Evolutionary conservation across 176 grass and related monocot species (phyloP).

Genomic region (Carex cristatella): DNA sequence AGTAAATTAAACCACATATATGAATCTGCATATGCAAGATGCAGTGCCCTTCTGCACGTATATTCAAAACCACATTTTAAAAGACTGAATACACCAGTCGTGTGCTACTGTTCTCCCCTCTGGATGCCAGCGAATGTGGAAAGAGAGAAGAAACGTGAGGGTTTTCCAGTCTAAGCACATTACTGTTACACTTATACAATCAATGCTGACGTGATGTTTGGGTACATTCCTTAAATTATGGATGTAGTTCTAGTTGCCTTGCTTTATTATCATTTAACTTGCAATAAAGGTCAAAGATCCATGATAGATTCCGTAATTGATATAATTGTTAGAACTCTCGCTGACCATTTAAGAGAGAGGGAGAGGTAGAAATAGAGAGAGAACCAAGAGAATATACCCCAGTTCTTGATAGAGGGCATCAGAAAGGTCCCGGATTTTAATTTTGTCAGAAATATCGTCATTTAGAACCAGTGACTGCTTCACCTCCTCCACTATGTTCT

Average conservation of each 20-base stretch:
- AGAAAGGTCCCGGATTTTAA: conserved; percentile 87
- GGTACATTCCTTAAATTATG: neutral
- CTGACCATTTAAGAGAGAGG: neutral
- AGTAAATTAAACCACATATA: too few species aligned
- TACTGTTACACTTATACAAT: neutral
- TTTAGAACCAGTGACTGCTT: conserved; percentile 76
- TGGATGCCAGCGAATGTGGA: neutral
- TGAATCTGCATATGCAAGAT: too few species aligned
- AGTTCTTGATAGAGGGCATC: conserved; percentile 85
- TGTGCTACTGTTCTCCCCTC: neutral
- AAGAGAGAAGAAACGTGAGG: neutral
- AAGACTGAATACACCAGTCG: neutral
- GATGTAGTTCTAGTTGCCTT: neutral
- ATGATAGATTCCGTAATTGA: neutral
- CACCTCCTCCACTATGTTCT: conserved; percentile 54
- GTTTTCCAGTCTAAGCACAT: neutral
- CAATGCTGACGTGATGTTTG: neutral
- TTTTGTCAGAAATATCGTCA: conserved; percentile 70
- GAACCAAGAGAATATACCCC: conserved; percentile 39
- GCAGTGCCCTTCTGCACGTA: too few species aligned
- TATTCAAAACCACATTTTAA: too few species aligned
- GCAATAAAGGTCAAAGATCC: neutral
- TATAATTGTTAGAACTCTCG: neutral
- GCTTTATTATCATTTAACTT: too few species aligned
- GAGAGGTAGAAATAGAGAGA: neutral